These are phyloP conservation scores for Aureococcus anophagefferens DNA, from an alignment of 108 stramenopile species.

Conservation along the genomic window DNA sequence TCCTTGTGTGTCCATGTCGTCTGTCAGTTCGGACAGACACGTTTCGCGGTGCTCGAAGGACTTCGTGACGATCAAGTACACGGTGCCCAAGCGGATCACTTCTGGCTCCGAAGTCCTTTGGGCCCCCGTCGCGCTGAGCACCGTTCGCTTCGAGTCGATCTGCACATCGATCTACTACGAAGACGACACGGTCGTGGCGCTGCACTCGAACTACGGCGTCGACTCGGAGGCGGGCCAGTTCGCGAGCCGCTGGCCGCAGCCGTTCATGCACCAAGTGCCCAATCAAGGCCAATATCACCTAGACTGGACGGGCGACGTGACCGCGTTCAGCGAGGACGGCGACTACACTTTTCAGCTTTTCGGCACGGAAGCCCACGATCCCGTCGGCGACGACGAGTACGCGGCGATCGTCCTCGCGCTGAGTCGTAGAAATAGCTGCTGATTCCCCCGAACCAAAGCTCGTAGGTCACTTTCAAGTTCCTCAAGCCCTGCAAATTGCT, in stretches of 20 bases:
- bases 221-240: background rate
- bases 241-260: conserved; percentile 4
- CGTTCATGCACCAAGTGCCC: background rate
- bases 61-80: background rate
- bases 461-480: background rate
- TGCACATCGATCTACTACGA: background rate
- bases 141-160: background rate
- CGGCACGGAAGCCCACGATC: background rate
- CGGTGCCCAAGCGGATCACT: background rate
- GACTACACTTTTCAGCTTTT: background rate
- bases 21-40: too few species aligned
- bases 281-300: conserved; percentile 2
- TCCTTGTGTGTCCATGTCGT: too few species aligned
- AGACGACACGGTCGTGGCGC: background rate
- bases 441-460: too few species aligned
- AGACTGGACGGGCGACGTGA: conserved; percentile 12
- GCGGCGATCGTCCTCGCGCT: background rate
- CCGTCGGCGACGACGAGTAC: background rate
- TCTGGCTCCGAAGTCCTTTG: background rate
- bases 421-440: too few species aligned
- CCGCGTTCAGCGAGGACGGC: conserved; percentile 5
- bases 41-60: background rate
- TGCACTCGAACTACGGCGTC: background rate
- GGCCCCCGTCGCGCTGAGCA: background rate
- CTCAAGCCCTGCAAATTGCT: background rate